These are phyloP conservation scores for Kodamaea fukazawae DNA, from an alignment of 805 yeast species.

Conservation along the genomic window DNA sequence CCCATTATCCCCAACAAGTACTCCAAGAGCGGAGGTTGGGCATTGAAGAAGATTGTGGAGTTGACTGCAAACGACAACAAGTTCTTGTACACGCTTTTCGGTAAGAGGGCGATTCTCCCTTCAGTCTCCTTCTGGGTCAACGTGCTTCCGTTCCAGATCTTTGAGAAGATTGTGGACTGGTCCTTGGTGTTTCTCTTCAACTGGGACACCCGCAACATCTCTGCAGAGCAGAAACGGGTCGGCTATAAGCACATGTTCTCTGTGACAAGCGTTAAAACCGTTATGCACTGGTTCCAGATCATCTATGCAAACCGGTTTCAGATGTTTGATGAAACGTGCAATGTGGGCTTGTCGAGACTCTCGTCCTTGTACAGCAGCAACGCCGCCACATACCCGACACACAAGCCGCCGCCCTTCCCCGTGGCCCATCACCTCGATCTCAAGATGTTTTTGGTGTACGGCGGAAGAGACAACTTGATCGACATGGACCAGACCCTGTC, in stretches of 20 bases:
- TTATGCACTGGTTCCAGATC: constrained; percentile 34
- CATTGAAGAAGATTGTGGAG: constrained; percentile 23
- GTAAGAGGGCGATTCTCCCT: constrained; percentile 27
- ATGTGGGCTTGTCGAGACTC: constrained; percentile 22
- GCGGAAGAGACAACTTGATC: constrained; percentile 28
- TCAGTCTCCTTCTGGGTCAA: constrained; percentile 30
- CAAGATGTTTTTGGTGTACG: constrained; percentile 28
- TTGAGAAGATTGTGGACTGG: constrained; percentile 23
- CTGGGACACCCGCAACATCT: constrained; percentile 26
- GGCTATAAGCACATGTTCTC: constrained; percentile 34
- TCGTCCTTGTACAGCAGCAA: constrained; percentile 18
- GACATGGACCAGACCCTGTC: constrained; percentile 24
- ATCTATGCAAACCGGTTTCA: constrained; percentile 28
- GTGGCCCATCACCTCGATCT: constrained; percentile 27
- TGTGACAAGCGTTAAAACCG: constrained; percentile 26
- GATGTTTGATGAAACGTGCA: constrained; percentile 31
- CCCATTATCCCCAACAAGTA: constrained; percentile 27
- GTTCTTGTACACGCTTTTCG: constrained; percentile 25
- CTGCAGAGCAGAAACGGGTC: constrained; percentile 20
- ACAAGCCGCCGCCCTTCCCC: constrained; percentile 23
- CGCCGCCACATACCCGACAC: constrained; percentile 3
- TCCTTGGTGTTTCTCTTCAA: constrained; percentile 25
- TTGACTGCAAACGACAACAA: constrained; percentile 24
- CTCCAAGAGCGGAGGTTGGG: constrained; percentile 12
- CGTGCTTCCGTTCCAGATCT: constrained; percentile 20